Base-by-base conservation (phyloP, 2,329 filamentous ascomycete species). In the Sarocladium kiliense region DNA sequence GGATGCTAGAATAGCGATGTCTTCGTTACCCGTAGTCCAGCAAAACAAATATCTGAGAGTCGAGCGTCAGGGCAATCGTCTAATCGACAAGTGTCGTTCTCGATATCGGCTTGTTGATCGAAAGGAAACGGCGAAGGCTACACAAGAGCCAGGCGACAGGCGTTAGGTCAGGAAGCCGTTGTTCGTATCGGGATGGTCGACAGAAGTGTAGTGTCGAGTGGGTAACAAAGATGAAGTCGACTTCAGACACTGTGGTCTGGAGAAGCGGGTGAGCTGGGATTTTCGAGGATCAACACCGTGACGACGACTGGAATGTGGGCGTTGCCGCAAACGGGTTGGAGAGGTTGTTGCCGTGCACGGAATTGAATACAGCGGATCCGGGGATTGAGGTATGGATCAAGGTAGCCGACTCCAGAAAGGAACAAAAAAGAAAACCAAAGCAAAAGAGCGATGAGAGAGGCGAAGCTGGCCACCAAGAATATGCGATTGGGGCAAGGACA, bases 221-320 rank as follows among this genome's bases (percentile, higher is more conserved):
- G 44, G 21, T 47, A 47, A 47, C 25, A 18, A 44, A 16, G 19
- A 44, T 44, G 9, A 44, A 44, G 19, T 44, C 44, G 25, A 47
- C 11, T 30, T 16, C 7, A 47, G 21, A 18, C 18, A 30, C 3
- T 14, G 11, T 10, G n/a, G 25, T 47, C 44, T 47, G 44, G 44
- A 47, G 44, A 51, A 36, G 47, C 18, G 47, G 47, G 27, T 51
- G 30, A 36, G 10, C 27, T 4, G 36, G n/a, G 18, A 21, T 34
- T 47, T 47, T 51, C 30, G 5, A 4, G 30, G 44, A 36, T 36
- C 18, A 18, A 18, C 47, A 25, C 30, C 47, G 16, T 49, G 47
- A 51, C 47, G 30, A 51, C 47, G 47, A 51, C 47, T 51, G 47
- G 47, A 51, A 51, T 51, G 47, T 11, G 25, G 30, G n/a, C 30